Evolutionary conservation across 208 protist genomes (phyloP).

Genomic region (Porcisia hertigi): DNA sequence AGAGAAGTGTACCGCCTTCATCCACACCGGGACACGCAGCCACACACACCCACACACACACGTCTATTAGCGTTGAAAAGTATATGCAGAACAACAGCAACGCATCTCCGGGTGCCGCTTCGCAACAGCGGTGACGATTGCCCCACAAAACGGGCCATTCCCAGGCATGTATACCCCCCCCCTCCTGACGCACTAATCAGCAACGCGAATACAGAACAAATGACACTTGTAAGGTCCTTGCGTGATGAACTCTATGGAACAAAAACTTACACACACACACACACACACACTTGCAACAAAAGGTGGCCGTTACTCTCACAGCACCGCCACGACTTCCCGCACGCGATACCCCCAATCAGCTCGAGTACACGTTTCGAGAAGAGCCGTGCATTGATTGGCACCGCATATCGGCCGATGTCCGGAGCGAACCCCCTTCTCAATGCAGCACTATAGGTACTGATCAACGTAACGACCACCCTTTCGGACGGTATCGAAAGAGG

Average conservation of each 20-base stretch:
- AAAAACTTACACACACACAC: neutral
- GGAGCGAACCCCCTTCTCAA: neutral
- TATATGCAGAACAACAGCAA: neutral
- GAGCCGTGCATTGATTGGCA: neutral
- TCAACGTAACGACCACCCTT: conserved; percentile 31
- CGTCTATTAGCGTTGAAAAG: neutral
- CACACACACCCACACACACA: neutral
- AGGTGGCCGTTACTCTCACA: neutral
- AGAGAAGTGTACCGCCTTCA: neutral
- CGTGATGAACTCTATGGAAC: conserved; percentile 11
- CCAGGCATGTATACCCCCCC: neutral
- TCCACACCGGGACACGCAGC: neutral
- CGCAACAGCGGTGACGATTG: neutral
- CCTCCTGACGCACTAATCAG: neutral
- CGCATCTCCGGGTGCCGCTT: neutral
- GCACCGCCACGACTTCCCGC: neutral
- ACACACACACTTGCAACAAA: neutral
- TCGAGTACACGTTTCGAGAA: neutral
- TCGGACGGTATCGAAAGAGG: neutral
- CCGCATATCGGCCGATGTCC: neutral
- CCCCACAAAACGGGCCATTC: neutral
- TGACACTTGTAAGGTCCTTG: neutral
- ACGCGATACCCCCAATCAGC: neutral
- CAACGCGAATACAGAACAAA: neutral
- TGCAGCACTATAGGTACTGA: conserved; percentile 13